These are phyloP conservation scores for Trichoderma endophyticum DNA, from an alignment of 2,329 filamentous ascomycete genomes.

Conservation along the genomic window DNA sequence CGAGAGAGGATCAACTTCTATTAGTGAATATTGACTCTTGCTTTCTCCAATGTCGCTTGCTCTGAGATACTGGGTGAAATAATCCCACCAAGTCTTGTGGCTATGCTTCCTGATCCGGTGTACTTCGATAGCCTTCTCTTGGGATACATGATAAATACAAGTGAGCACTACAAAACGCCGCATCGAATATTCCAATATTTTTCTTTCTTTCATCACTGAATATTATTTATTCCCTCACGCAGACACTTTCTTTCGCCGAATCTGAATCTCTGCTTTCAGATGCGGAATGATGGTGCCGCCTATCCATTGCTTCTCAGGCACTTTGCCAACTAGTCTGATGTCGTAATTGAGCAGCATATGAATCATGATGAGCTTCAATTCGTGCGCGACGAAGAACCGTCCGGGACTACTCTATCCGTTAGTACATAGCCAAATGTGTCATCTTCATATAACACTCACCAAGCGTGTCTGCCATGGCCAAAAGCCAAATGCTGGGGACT, in stretches of 20 bases:
- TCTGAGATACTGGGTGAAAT: not conserved
- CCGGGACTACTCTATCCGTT: conserved; percentile 39
- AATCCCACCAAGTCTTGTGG: not conserved
- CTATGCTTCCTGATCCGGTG: not conserved
- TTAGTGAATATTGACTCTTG: not conserved
- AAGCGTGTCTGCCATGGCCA: conserved; percentile 56
- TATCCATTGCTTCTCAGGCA: conserved; percentile 42
- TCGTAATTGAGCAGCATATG: conserved; percentile 53
- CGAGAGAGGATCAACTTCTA: not conserved
- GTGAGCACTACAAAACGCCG: not conserved
- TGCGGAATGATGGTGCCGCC: conserved; percentile 41
- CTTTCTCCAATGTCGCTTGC: not conserved
- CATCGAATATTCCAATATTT: not conserved
- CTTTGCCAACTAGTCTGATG: conserved; percentile 39
- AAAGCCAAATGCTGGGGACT: conserved; percentile 51
- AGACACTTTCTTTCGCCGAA: conserved; percentile 23
- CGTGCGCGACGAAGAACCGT: conserved; percentile 54
- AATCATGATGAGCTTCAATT: conserved; percentile 53
- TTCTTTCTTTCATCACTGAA: not conserved
- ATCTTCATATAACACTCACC: conserved; percentile 24
- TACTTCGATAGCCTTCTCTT: not conserved
- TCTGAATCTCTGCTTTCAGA: conserved; percentile 27
- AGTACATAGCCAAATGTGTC: not conserved
- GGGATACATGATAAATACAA: not conserved
- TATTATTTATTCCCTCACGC: not conserved